Conservation (phyloP, 148 eudicot genomes). For the Fallopia convolvulus region DNA sequence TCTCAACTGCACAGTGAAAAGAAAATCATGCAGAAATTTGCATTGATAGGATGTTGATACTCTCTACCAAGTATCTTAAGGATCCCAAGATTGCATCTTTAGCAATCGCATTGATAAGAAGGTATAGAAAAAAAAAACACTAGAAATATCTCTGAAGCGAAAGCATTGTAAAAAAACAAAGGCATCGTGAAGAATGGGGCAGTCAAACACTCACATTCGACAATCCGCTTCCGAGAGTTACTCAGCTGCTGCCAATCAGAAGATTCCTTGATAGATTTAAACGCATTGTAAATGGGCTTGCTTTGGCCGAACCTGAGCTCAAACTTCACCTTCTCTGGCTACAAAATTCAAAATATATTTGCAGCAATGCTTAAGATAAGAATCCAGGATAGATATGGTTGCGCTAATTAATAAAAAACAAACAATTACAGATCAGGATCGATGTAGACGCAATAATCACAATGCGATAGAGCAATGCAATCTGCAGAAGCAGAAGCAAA, state of each 20-base stretch:
- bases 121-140: neutral
- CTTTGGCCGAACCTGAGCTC: slow-evolving; percentile 93
- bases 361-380: neutral
- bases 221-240: slow-evolving; percentile 81
- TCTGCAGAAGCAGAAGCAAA: slow-evolving; percentile 6
- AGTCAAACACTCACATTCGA: slow-evolving; percentile 55
- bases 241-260: slow-evolving; percentile 62
- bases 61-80: too few relatives aligned
- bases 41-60: neutral
- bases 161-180: neutral
- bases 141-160: neutral
- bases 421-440: neutral
- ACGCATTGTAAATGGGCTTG: slow-evolving; percentile 82
- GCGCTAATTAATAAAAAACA: neutral
- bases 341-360: slow-evolving; percentile 19
- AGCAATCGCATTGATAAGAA: neutral
- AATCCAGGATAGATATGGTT: neutral
- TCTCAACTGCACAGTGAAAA: neutral
- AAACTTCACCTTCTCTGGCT: slow-evolving; percentile 94
- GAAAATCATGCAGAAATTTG: neutral
- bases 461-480: neutral
- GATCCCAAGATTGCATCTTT: neutral
- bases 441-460: neutral
- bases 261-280: slow-evolving; percentile 78
- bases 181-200: neutral